phyloP scores from a whole-genome alignment of 2,329 filamentous ascomycete species.

The Fusarium sp. region DNA sequence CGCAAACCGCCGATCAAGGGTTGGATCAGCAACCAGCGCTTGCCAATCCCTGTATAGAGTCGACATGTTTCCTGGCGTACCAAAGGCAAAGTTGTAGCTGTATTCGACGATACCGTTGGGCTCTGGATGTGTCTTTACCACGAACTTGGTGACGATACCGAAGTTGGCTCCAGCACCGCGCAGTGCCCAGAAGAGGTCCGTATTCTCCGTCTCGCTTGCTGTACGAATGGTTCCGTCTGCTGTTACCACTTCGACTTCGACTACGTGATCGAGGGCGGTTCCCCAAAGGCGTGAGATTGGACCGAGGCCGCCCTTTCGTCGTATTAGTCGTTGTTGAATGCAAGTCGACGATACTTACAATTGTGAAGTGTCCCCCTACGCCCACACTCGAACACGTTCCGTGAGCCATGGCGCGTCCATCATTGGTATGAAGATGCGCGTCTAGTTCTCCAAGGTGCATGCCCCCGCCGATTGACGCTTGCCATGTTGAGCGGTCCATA shows the following conservation, averaged over 20 bases:
- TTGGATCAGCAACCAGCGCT: slow-evolving; percentile 63
- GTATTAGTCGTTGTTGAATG: background rate
- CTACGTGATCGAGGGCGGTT: slow-evolving; percentile 64
- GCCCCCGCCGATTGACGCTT: slow-evolving; percentile 67
- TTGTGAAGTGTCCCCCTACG: slow-evolving; percentile 68
- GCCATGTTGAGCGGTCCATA: slow-evolving; percentile 64
- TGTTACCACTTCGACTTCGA: slow-evolving; percentile 62
- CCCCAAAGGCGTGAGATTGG: slow-evolving; percentile 72
- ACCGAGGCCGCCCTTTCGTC: slow-evolving; percentile 64
- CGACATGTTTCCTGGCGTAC: slow-evolving; percentile 60
- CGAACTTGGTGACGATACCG: slow-evolving; percentile 68
- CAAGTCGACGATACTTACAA: slow-evolving; percentile 52
- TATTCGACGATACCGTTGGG: slow-evolving; percentile 69
- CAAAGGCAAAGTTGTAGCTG: slow-evolving; percentile 65
- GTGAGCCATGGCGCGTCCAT: slow-evolving; percentile 68
- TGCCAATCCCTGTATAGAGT: slow-evolving; percentile 69
- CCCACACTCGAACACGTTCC: slow-evolving; percentile 70
- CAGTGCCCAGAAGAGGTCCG: slow-evolving; percentile 68
- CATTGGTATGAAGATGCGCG: slow-evolving; percentile 60
- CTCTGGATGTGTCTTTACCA: slow-evolving; percentile 66
- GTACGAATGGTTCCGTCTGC: slow-evolving; percentile 63
- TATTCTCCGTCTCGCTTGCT: slow-evolving; percentile 60
- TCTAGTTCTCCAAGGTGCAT: slow-evolving; percentile 65
- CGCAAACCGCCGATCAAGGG: slow-evolving; percentile 69
- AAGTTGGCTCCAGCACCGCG: slow-evolving; percentile 68